Base-by-base conservation (phyloP, 1,284 basidiomycete genomes). In the Malassezia slooffiae region DNA sequence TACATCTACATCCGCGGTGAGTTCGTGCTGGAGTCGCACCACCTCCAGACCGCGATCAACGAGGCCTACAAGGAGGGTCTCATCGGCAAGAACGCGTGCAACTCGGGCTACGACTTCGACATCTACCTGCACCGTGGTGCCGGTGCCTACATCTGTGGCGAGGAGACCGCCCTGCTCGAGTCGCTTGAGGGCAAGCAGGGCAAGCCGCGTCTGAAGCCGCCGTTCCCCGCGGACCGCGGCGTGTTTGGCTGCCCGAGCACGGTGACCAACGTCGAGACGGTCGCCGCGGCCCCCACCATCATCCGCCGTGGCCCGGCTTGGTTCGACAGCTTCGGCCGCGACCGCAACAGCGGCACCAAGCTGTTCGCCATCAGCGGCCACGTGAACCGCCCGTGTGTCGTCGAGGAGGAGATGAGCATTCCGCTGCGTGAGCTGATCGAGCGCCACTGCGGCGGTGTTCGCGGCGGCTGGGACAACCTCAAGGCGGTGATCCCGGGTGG, bases 1-100 rank as follows among this genome's bases (percentile, higher is more conserved):
- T 97, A 96, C 77, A 97, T 97, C 72, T 97, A 96, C 74, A 89
- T 95, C 62, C 89, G 93, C 58, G 91, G 91, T 62, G 91, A 97
- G 73, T 97, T 97, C 73, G 83, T 84, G 74, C 84, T 89, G 71
- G 91, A 96, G 73, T 90, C 88, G 2, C 79, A 81, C 6, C 87
- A 91, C 71, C 77, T 96, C 33, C 86, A 91, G 72, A 82, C 87
- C 70, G 90, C 91, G 41, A 93, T 97, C 72, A 78, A 83, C 63
- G 90, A 95, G 71, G 89, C 90, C 2, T 96, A 97, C 75, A 80
- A 80, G 43, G 81, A 80, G 34, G 89, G 90, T n/a, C 75, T 90
- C 46, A 76, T 97, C 52, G 91, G 91, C 54, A 84, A 86, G 72
- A 79, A 95, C 71, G 84, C 89, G 0, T 96, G 90, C 72, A 83